phyloP scores from a whole-genome alignment of 768 basidiomycete genomes.

The Grammothele lineata region DNA sequence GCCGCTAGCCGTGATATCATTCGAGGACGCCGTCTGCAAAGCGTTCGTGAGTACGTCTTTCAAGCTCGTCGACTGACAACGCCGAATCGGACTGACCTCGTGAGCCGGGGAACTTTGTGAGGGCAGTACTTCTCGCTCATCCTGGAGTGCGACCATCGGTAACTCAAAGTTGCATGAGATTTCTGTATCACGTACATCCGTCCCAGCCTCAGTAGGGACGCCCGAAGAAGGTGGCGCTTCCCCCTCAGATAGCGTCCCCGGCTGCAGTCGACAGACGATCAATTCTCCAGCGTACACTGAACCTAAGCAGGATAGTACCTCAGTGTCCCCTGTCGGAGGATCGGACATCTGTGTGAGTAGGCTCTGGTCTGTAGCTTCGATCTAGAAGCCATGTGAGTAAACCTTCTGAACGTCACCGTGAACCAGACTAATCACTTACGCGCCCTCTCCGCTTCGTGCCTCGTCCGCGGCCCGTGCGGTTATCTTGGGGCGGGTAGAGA shows the following conservation, averaged over 20 bases:
- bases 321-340: constrained; percentile 11
- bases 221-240: constrained; percentile 23
- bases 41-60: too few relatives aligned
- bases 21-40: too few relatives aligned
- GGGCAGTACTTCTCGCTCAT: background rate
- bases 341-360: constrained; percentile 13
- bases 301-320: too few relatives aligned
- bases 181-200: constrained; percentile 15
- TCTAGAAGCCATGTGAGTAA: too few relatives aligned
- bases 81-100: too few relatives aligned
- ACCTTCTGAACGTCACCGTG: too few relatives aligned
- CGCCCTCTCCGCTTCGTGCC: background rate
- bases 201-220: constrained; percentile 5
- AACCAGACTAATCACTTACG: too few relatives aligned
- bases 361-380: background rate
- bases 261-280: too few relatives aligned
- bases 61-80: too few relatives aligned
- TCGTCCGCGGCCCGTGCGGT: background rate
- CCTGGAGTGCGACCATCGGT: constrained; percentile 2
- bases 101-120: background rate
- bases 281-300: too few relatives aligned
- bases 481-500: background rate
- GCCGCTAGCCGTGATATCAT: too few relatives aligned
- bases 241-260: constrained; percentile 9
- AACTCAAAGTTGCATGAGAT: background rate